Base-by-base conservation (phyloP, 768 basidiomycete genomes). In the Lentinula guzmanii region DNA sequence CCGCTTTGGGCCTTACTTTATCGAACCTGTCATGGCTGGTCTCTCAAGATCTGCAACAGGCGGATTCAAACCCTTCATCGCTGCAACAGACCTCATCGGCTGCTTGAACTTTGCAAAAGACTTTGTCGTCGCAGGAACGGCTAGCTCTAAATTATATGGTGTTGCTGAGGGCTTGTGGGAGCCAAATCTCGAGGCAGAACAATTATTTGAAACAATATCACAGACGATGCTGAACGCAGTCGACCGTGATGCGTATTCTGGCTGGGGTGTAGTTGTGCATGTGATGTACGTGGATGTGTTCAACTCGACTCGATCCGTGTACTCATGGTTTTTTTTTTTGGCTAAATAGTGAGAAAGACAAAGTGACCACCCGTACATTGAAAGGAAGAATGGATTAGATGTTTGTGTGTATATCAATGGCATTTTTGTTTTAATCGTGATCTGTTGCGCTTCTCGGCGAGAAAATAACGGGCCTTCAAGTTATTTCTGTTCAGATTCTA, bases 101-200 rank as follows among this genome's bases (percentile, higher is more conserved):
- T 95, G 93, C 73, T 77, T 95, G 59, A 94, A 93, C 76, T 91
- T 92, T 68, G 92, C 93, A 21, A 94, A 95, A 75, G 97, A 98
- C 74, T 99, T 99, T 67, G 93, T 95, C 62, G 97, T 98, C 10
- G 86, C 93, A 8, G 97, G 97, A 37, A 94, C 94, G 0, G 96
- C 97, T 21, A 88, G 88, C 69, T 80, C 86, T 63, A 98, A 98
- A 77, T 75, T 99, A 65, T 97, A 87, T 68, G 97, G 97, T 89
- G 88, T 96, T 57, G 97, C 97, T 45, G 97, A 99, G 74, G 94
- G 95, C 2, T 82, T 99, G 34, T 99, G 97, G 97, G 97, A 99
- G 75, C 95, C 96, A 8, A 92, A 95, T 73, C 79, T 99, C 72
- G 95, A 89, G 71, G 86, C 95, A 13, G 97, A 98, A 70, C 97